phyloP scores from a whole-genome alignment of 192 early-diverging fungal species.

The Coemansia sp. region DNA sequence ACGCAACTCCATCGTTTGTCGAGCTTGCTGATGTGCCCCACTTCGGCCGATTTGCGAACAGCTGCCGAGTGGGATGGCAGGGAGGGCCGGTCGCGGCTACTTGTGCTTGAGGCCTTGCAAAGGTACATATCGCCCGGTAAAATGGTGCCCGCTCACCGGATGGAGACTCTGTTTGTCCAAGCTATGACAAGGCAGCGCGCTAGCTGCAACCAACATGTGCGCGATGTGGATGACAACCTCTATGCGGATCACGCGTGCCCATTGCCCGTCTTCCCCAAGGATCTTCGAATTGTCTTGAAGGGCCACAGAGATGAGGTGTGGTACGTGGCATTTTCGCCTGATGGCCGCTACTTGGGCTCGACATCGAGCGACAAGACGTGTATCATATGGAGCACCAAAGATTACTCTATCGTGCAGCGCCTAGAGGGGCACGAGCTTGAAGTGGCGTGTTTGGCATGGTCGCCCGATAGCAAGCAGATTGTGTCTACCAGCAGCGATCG shows the following conservation, averaged over 20 bases:
- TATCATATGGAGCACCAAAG: slow-evolving; percentile 85
- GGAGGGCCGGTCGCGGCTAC: slow-evolving; percentile 49
- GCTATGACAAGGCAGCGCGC: slow-evolving; percentile 69
- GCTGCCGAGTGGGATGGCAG: slow-evolving; percentile 81
- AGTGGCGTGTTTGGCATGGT: slow-evolving; percentile 88
- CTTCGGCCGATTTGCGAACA: slow-evolving; percentile 61
- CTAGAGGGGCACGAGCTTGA: slow-evolving; percentile 65
- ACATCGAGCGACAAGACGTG: slow-evolving; percentile 84
- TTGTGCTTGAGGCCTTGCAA: slow-evolving; percentile 46
- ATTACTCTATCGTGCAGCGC: slow-evolving; percentile 30
- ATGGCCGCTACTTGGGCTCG: slow-evolving; percentile 86
- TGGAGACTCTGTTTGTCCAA: slow-evolving; percentile 81
- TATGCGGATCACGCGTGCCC: slow-evolving; percentile 51
- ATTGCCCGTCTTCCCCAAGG: slow-evolving; percentile 32
- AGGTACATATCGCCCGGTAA: slow-evolving; percentile 71
- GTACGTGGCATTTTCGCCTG: slow-evolving; percentile 89
- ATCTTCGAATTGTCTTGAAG: slow-evolving; percentile 55
- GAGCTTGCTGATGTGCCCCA: slow-evolving; percentile 30
- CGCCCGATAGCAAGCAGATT: slow-evolving; percentile 75
- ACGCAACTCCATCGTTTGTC: slow-evolving; percentile 74
- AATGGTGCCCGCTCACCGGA: slow-evolving; percentile 87
- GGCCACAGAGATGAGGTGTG: slow-evolving; percentile 94
- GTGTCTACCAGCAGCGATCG: slow-evolving; percentile 81
- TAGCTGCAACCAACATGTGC: slow-evolving; percentile 79
- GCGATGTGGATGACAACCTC: slow-evolving; percentile 21